Percentiles rank a stretch among this genome's conserved stretches.
These are phyloP conservation scores for Xanthoconium purpureum DNA, from an alignment of 768 basidiomycete species.

Conservation along the genomic window DNA sequence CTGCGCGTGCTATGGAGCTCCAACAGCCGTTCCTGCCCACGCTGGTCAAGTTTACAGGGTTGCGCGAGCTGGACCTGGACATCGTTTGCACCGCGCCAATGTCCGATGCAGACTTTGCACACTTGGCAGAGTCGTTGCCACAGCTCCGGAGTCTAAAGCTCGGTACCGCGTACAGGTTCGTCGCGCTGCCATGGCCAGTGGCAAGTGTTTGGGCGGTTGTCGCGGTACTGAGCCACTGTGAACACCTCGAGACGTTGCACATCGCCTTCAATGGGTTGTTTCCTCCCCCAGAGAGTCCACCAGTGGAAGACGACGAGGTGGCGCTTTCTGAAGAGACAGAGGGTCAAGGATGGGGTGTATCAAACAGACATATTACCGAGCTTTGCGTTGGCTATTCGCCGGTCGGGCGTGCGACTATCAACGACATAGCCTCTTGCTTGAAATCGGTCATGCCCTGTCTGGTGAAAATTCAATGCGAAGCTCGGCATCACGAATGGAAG, in stretches of 20 bases:
- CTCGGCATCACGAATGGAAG: background rate
- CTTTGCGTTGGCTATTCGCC: constrained; percentile 20
- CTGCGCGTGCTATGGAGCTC: constrained; percentile 2
- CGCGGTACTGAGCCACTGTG: constrained; percentile 12
- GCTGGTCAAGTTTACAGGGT: constrained; percentile 10
- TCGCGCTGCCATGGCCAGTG: background rate
- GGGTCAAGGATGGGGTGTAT: constrained; percentile 2
- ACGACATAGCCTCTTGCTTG: constrained; percentile 10
- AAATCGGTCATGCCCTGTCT: constrained; percentile 14
- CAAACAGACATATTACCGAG: constrained; percentile 10
- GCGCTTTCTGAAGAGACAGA: background rate
- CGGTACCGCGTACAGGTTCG: constrained; percentile 9
- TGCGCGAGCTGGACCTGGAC: constrained; percentile 20
- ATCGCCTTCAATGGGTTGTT: constrained; percentile 19
- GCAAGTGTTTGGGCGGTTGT: constrained; percentile 12
- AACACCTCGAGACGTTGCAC: constrained; percentile 11
- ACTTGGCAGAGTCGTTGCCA: constrained; percentile 9
- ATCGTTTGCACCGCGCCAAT: constrained; percentile 6
- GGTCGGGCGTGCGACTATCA: background rate
- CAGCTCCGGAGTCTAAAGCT: constrained; percentile 14
- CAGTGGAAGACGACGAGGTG: background rate
- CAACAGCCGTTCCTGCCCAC: background rate
- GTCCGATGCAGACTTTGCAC: constrained; percentile 8
- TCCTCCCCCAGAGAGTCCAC: background rate
- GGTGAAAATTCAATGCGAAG: background rate